A percentile compares a stretch with the other conserved stretches of the same genome.
Evolutionary conservation across 2,329 filamentous ascomycete species (phyloP).

Genomic region (Botrytis fragariae): DNA sequence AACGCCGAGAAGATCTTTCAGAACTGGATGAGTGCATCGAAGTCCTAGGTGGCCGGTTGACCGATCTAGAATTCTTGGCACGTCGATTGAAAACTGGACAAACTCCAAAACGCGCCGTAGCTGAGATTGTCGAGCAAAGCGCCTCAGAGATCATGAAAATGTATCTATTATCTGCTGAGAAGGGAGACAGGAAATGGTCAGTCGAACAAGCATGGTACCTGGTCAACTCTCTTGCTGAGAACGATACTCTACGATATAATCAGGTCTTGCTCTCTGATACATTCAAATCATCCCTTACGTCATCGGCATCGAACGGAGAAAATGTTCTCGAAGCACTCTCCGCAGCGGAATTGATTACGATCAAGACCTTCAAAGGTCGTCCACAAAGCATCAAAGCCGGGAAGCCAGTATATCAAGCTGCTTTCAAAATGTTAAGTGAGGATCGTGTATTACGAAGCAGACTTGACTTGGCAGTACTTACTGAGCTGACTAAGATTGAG

Average conservation of each 20-base stretch:
- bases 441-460: conserved; percentile 72
- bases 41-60: conserved; percentile 84
- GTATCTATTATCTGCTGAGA: conserved; percentile 66
- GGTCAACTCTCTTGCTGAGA: conserved; percentile 72
- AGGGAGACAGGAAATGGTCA: conserved; percentile 64
- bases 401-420: conserved; percentile 81
- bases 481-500: conserved; percentile 69
- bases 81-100: conserved; percentile 85
- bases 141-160: conserved; percentile 91
- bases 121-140: conserved; percentile 85
- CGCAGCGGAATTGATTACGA: conserved; percentile 79
- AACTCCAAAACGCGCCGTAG: conserved; percentile 73
- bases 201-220: conserved; percentile 87
- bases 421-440: conserved; percentile 68
- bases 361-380: conserved; percentile 70
- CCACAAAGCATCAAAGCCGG: conserved; percentile 76
- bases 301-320: conserved; percentile 61
- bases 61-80: conserved; percentile 92
- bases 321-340: conserved; percentile 75
- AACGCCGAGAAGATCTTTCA: conserved; percentile 50
- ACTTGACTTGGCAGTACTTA: conserved; percentile 69
- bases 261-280: conserved; percentile 75
- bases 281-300: conserved; percentile 59
- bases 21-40: conserved; percentile 81
- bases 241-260: conserved; percentile 74